Percentiles rank a stretch among this genome's conserved stretches.
phyloP scores from a whole-genome alignment of 2,329 filamentous ascomycete genomes.

The Monosporascus cannonballus region DNA sequence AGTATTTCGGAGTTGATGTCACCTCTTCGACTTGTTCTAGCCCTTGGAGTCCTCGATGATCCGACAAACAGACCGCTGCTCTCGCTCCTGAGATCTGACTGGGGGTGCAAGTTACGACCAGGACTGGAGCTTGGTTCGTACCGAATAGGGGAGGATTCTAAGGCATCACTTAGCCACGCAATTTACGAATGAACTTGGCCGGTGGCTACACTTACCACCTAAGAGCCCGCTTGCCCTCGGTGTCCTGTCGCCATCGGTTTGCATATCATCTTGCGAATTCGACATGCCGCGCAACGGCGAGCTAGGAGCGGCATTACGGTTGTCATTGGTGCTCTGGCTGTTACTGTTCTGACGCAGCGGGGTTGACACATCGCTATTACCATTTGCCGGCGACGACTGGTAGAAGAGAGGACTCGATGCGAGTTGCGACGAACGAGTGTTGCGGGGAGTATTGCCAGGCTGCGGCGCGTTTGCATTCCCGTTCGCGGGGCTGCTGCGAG shows the following conservation, averaged over 20 bases:
- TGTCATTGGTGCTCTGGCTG: slow-evolving; percentile 43
- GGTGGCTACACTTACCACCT: slow-evolving; percentile 49
- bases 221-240: slow-evolving; percentile 59
- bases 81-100: slow-evolving; percentile 72
- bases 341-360: slow-evolving; percentile 52
- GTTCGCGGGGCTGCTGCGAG: slow-evolving; percentile 40
- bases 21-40: slow-evolving; percentile 60
- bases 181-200: slow-evolving; percentile 1
- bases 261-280: slow-evolving; percentile 38
- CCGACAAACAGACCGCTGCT: slow-evolving; percentile 84
- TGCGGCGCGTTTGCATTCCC: slow-evolving; percentile 14
- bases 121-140: slow-evolving; percentile 90
- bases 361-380: slow-evolving; percentile 39
- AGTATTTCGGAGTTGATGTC: slow-evolving; percentile 81
- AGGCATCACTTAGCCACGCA: slow-evolving; percentile 1
- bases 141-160: slow-evolving; percentile 87
- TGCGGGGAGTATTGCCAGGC: slow-evolving; percentile 37
- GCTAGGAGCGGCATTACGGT: slow-evolving; percentile 38
- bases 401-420: slow-evolving; percentile 80
- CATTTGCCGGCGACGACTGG: slow-evolving; percentile 40
- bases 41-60: slow-evolving; percentile 46
- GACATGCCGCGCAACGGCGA: slow-evolving; percentile 55
- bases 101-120: slow-evolving; percentile 53
- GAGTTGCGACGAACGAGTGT: slow-evolving; percentile 41
- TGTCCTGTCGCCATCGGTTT: slow-evolving; percentile 59